Conservation (phyloP, 1,139 yeast species). For the Maudiozyma humilis region DNA sequence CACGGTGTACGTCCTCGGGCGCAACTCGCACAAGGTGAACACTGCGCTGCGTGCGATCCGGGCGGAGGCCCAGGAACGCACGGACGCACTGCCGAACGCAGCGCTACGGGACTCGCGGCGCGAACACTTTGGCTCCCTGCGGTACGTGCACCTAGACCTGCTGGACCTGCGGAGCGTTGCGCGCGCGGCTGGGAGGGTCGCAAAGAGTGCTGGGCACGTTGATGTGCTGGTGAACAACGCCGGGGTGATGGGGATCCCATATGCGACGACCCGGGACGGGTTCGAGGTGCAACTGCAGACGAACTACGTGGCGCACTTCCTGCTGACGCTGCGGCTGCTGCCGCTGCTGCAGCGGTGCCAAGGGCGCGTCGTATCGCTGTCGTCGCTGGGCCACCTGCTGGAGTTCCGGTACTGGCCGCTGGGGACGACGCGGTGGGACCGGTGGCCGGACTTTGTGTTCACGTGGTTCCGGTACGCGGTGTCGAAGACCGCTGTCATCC, state of each 20-base stretch:
- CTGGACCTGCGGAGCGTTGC: conserved; percentile 51
- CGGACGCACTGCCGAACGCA: conserved; percentile 4
- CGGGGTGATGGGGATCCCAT: conserved; percentile 74
- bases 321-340: conserved; percentile 55
- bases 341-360: conserved; percentile 42
- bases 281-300: conserved; percentile 78
- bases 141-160: conserved; percentile 55
- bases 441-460: conserved; percentile 56
- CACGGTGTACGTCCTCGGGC: conserved; percentile 63
- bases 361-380: conserved; percentile 54
- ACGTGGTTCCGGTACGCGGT: conserved; percentile 75
- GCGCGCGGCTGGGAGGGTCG: conserved; percentile 45
- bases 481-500: conserved; percentile 77
- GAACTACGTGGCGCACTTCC: conserved; percentile 67
- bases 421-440: conserved; percentile 45
- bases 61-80: conserved; percentile 40
- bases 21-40: conserved; percentile 48
- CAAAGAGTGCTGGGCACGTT: conserved; percentile 42
- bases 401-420: conserved; percentile 45
- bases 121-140: conserved; percentile 45
- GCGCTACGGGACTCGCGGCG: conserved; percentile 18
- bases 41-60: conserved; percentile 50
- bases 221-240: conserved; percentile 72
- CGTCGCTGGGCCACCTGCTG: conserved; percentile 63
- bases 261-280: conserved; percentile 53